Evolutionary conservation across 371 early-diverging fungal species (phyloP), one percentile per base, ranked within the genome.

Genomic region (Basidiobolus meristosporus): DNA sequence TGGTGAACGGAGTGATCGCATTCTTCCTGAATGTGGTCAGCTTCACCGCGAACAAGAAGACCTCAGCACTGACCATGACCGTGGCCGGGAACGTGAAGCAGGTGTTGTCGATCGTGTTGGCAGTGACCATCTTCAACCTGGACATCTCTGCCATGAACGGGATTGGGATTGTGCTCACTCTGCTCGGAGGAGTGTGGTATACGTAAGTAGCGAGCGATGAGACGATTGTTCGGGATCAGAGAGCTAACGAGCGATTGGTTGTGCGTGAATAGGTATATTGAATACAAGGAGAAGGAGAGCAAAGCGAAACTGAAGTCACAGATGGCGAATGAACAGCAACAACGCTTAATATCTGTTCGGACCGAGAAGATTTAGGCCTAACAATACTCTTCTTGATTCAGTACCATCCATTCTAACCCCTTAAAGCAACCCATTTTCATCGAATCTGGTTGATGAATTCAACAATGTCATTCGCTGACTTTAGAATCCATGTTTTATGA

Each of bases 1-100:
- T 65, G 6, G 44, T 75, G 36, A 88, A 90, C 43, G 86, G 86
- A 16, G 46, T 70, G 10, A 63, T 88, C 42, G 91, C 91, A 1
- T 88, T 90, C 56, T 65, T 62, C 45, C 59, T 88, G 45, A 86
- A 88, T 57, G 59, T 72, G 20, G 77, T 77, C 30, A 75, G 76
- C 33, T 87, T 90, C 46, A 76, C 77, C 0, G 85, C 88, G 21
- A 86, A 80, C 57, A 77, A 76, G 51, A 74, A 76, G 51, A 82
- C 85, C 14, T 68, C 77, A 32, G 80, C 88, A 3, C 56, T 90
- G 43, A 82, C 81, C 84, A 89, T n/a, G n/a, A n/a, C n/a, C n/a
- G n/a, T n/a, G n/a, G n/a, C n/a, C n/a, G n/a, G n/a, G n/a, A n/a
- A n/a, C 51, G 81, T 86, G 30, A 86, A 89, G 59, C 84, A 84